Conservation (phyloP, 305 asterid species). For the Fraxinus albicans region DNA sequence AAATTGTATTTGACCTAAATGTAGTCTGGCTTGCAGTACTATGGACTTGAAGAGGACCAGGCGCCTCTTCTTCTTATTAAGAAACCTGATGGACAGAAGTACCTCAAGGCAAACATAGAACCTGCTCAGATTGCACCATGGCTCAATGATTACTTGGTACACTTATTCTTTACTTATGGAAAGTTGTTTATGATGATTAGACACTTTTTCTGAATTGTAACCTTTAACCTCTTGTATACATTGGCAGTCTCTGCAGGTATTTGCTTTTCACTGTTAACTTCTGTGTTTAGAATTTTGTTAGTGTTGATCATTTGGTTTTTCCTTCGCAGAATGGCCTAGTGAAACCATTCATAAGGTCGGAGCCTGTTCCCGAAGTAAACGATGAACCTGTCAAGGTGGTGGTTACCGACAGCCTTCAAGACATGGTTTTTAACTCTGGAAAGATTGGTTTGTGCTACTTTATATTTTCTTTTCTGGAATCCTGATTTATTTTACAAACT, state of each 20-base stretch:
- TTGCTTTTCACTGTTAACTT: background rate
- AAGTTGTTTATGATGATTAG: background rate
- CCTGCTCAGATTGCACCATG: slow-evolving; percentile 62
- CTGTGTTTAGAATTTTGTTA: background rate
- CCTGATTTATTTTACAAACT: background rate
- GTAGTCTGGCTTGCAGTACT: slow-evolving; percentile 56
- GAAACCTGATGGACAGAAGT: slow-evolving; percentile 49
- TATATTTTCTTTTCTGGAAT: background rate
- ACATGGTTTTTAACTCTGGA: slow-evolving; percentile 59
- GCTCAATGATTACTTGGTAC: slow-evolving; percentile 66
- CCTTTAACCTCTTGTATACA: background rate
- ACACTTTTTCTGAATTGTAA: background rate
- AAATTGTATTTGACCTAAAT: slow-evolving; percentile 6
- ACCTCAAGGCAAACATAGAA: slow-evolving; percentile 49
- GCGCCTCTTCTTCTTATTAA: slow-evolving; percentile 66
- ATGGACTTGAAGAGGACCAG: slow-evolving; percentile 60
- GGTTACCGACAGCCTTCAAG: slow-evolving; percentile 57
- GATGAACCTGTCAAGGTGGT: slow-evolving; percentile 74
- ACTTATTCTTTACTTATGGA: slow-evolving; percentile 9
- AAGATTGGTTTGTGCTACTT: slow-evolving; percentile 51
- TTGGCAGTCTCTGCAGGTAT: background rate
- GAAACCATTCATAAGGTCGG: slow-evolving; percentile 56
- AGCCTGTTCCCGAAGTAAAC: slow-evolving; percentile 63
- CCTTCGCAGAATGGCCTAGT: slow-evolving; percentile 49
- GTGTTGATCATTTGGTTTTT: background rate